Evolutionary conservation across 176 grass and related monocot species (phyloP), one percentile per base, ranked within the genome.

Genomic region (Oryza glumipatula): DNA sequence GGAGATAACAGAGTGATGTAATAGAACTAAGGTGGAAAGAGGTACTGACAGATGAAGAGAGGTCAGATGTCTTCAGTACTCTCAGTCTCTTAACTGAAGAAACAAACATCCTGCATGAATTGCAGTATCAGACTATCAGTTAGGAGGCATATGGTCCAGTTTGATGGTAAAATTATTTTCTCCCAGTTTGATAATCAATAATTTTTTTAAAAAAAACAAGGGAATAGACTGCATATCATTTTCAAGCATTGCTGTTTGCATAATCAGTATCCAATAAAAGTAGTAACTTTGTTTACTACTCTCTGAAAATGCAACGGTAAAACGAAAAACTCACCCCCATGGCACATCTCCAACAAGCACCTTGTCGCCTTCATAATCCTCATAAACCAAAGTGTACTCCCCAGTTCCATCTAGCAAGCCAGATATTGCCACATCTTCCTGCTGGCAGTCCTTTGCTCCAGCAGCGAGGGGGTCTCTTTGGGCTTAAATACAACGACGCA

Each of bases 321-420:
- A 8, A 17, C 38, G 8, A 3, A 68, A 76, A 74, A 45, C 89
- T 83, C 79, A 94, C 92, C 80, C 84, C 92, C 92, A 94, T 41
- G 92, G 92, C 26, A 94, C 92, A 91, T 94, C 92, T 17, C 92
- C 92, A 61, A 91, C 92, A 24, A 94, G 80, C 47, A 94, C 85
- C 68, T 74, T 89, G 21, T 94, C 92, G 67, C 92, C 92, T 73
- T 94, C 92, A 83, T 87, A 64, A 76, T 94, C 92, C 85, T 94
- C 92, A 71, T 94, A 94, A 68, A 94, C 89, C 36, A 94, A 74
- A 38, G 92, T 89, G 61, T 91, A 94, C 67, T 91, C 89, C 15
- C 92, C 92, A 41, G 69, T 87, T 72, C 92, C 89, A 85, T 94
- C 89, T 76, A 92, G 74, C 76, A 94, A 85, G 67, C 89, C 84